Base-by-base conservation (phyloP, 202 grass and related monocot genomes). In the Saccharum hybrid region DNA sequence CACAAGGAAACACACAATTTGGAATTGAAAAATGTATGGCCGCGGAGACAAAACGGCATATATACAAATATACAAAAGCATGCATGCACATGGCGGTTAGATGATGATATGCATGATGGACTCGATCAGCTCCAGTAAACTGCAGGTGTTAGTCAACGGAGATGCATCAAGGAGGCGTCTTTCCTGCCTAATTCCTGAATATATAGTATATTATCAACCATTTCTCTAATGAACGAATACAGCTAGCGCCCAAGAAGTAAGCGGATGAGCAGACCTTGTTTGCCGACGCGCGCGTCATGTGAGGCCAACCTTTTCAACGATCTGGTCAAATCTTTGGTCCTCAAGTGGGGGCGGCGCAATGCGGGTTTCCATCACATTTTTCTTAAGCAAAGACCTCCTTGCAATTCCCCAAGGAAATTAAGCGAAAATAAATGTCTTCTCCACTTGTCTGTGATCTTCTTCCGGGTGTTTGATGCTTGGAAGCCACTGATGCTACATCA, bases 381-480 rank as follows among this genome's bases (percentile, higher is more conserved):
- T 87, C 57, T 81, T 83, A 87, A 90, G 81, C 54, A 84, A 87
- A 87, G 64, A 93, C 78, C 48, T 18, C 45, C 48, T 51, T 51
- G 48, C 48, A 51, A 18, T 86, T 71, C 1, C 3, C 7, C 73
- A 8, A 33, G 9, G 76, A 84, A 82, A 76, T 61, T 77, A 64
- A 71, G 21, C 60, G 7, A 71, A 87, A 85, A 90, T 56, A 83
- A 68, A 54, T 80, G 6, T 68, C 76, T 83, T 5, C 9, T 80
- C 71, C 45, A 0, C 43, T 46, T 48, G 45, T 48, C 45, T 64
- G 22, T 71, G 68, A 37, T 65, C 52, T 61, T 70, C 72, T 75
- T 23, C 81, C 15, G 22, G 90, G 88, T 93, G 68, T 86, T 93
- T 86, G 83, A 90, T 88, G 88, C 82, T 85, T 93, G 75, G 76